Percentiles rank a stretch among this genome's conserved stretches.
Conservation (phyloP, 164 flowering plant genomes). For the Cinnamomum chago region DNA sequence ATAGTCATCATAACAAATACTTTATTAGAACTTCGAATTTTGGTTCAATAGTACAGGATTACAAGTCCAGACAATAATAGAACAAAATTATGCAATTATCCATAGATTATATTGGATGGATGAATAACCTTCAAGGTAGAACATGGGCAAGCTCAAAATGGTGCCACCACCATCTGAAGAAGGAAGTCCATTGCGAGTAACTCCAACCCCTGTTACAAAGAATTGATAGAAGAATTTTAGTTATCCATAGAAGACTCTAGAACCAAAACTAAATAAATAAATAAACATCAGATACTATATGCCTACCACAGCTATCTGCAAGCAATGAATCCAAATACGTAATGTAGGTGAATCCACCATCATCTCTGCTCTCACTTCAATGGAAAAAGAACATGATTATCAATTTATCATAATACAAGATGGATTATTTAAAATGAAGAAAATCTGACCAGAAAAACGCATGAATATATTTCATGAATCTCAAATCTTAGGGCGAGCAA, state of each 20-base stretch:
- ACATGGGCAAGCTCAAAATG: conserved; percentile 55
- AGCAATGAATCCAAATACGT: conserved; percentile 72
- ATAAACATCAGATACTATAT: background rate
- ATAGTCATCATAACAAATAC: too few relatives aligned
- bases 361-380: conserved; percentile 33
- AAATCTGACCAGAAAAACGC: too few relatives aligned
- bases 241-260: background rate
- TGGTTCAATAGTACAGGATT: too few relatives aligned
- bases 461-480: too few relatives aligned
- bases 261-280: too few relatives aligned
- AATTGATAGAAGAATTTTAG: conserved; percentile 11
- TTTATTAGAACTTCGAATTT: too few relatives aligned
- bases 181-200: conserved; percentile 56
- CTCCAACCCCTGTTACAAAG: conserved; percentile 70
- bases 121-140: conserved; percentile 69
- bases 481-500: too few relatives aligned
- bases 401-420: too few relatives aligned
- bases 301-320: conserved; percentile 89
- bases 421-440: too few relatives aligned
- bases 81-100: too few relatives aligned
- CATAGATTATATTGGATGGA: background rate
- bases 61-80: too few relatives aligned
- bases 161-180: conserved; percentile 75
- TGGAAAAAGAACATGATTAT: background rate
- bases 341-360: conserved; percentile 51